phyloP scores from a whole-genome alignment of 257 asterid genomes.

The Nicotiana knightiana region DNA sequence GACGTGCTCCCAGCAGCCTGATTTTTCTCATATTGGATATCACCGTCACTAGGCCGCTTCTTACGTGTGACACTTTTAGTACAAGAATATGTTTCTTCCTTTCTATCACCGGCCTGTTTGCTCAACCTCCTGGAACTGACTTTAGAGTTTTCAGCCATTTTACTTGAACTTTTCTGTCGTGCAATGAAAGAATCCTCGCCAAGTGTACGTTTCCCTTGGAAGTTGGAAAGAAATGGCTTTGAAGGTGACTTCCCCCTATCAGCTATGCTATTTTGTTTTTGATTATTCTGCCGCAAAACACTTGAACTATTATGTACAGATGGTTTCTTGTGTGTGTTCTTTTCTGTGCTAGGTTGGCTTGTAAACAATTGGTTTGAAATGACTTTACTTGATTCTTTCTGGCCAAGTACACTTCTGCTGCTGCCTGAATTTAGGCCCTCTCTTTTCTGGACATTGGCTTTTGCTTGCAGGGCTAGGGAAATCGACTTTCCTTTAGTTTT shows the following conservation, averaged over 20 bases:
- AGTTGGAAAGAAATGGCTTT: constrained; percentile 26
- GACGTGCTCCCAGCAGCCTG: constrained; percentile 21
- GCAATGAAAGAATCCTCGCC: constrained; percentile 41
- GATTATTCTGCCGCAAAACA: constrained; percentile 76
- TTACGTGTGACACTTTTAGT: constrained; percentile 38
- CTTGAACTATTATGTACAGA: constrained; percentile 26
- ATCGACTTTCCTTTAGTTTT: constrained; percentile 58
- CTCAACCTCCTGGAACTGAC: constrained; percentile 46
- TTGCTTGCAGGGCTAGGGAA: constrained; percentile 89
- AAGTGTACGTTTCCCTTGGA: constrained; percentile 37
- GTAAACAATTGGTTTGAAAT: constrained; percentile 35
- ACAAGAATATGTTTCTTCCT: constrained; percentile 34
- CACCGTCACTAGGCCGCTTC: constrained; percentile 65
- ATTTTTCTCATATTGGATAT: constrained; percentile 43
- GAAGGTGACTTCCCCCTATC: constrained; percentile 55
- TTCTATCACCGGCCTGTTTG: constrained; percentile 39
- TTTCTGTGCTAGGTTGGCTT: constrained; percentile 41
- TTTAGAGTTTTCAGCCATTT: constrained; percentile 38
- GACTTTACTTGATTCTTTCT: constrained; percentile 39
- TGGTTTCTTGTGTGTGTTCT: constrained; percentile 40
- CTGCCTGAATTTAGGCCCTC: constrained; percentile 37
- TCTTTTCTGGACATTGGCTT: constrained; percentile 80
- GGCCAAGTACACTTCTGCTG: constrained; percentile 23
- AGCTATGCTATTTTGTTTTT: constrained; percentile 63
- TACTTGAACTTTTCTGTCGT: constrained; percentile 37